Conservation (phyloP, 2,329 filamentous ascomycete species). For the Chalara sp. region DNA sequence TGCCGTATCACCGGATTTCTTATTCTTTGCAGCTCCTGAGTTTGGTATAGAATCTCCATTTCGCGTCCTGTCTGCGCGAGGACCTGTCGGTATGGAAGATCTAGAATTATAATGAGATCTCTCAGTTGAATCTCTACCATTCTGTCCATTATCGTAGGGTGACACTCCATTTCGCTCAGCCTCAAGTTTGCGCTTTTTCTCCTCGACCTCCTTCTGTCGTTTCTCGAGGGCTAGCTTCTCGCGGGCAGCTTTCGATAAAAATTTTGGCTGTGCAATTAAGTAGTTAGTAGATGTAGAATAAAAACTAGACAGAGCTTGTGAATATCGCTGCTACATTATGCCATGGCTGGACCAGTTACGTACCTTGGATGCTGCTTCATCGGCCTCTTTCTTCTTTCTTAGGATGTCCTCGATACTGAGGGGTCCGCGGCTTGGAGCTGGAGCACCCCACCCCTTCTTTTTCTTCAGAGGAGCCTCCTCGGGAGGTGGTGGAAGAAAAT, state of each 20-base stretch:
- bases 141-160: conserved; percentile 17
- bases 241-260: conserved; percentile 75
- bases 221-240: conserved; percentile 77
- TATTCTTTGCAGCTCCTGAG: conserved; percentile 1
- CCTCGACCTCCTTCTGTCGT: conserved; percentile 63
- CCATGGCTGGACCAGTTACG: conserved; percentile 9
- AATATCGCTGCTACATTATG: conserved; percentile 20
- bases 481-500: conserved; percentile 35
- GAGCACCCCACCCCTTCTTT: conserved; percentile 44
- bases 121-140: conserved; percentile 8
- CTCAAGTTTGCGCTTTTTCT: conserved; percentile 43
- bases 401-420: conserved; percentile 82
- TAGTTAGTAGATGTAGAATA: conserved; percentile 16
- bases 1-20: conserved; percentile 15
- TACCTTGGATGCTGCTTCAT: conserved; percentile 74
- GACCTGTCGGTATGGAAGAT: conserved; percentile 58
- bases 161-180: conserved; percentile 20
- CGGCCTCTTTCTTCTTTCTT: conserved; percentile 77
- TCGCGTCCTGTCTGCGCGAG: conserved; percentile 56
- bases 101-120: conserved; percentile 16
- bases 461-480: conserved; percentile 36
- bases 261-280: conserved; percentile 56
- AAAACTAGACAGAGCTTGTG: conserved; percentile 22
- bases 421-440: conserved; percentile 35
- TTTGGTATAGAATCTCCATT: conserved; percentile 9